phyloP scores from a whole-genome alignment of 148 eudicot genomes.

The Spergularia marina region DNA sequence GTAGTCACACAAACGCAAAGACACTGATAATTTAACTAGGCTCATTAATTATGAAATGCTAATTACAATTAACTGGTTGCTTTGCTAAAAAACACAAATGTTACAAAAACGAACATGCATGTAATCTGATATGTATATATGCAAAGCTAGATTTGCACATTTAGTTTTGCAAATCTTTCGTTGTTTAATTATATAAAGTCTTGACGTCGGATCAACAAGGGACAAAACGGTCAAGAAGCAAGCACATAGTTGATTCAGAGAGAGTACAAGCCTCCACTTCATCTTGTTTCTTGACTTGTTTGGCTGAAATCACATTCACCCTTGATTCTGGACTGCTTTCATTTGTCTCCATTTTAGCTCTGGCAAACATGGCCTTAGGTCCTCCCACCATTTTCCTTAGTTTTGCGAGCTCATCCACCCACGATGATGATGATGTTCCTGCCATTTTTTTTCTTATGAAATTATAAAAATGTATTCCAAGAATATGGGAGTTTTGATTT shows the following conservation, averaged over 20 bases:
- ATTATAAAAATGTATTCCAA: no score
- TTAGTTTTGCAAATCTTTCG: not conserved
- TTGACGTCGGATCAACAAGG: constrained; percentile 34
- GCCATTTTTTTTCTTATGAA: constrained; percentile 16
- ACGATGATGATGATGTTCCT: constrained; percentile 20
- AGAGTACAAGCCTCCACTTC: constrained; percentile 18
- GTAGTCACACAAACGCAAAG: not conserved
- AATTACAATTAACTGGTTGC: no score
- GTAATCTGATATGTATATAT: not conserved
- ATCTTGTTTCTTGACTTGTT: constrained; percentile 12
- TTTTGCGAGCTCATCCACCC: constrained; percentile 41
- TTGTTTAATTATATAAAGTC: not conserved
- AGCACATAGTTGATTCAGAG: constrained; percentile 49
- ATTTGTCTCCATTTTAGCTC: constrained; percentile 2
- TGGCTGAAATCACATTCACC: not conserved
- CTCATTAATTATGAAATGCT: no score
- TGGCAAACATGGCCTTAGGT: constrained; percentile 29
- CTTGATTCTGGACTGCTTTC: not conserved
- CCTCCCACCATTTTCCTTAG: constrained; percentile 34
- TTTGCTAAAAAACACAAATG: no score
- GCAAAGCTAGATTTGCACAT: no score
- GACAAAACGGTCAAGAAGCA: constrained; percentile 71
- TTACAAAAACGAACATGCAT: no score
- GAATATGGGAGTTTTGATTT: not conserved
- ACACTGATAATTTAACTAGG: no score